Conservation (phyloP, 2,329 filamentous ascomycete species). For the Phialophora verrucosa region DNA sequence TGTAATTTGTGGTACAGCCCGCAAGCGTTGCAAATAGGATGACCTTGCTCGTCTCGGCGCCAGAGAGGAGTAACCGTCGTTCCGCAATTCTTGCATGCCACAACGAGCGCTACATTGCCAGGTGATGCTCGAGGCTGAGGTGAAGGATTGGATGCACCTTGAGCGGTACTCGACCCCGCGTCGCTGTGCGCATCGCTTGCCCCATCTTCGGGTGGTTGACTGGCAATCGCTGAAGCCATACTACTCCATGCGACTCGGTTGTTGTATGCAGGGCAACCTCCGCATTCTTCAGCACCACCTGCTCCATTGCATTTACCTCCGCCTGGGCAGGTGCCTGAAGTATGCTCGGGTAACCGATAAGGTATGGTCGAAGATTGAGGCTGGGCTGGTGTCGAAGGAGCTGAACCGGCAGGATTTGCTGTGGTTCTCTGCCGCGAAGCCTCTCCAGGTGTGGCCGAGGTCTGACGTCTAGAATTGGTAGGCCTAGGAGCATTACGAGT, state of each 20-base stretch:
- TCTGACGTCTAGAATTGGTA: constrained; percentile 82
- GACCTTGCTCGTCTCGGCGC: constrained; percentile 90
- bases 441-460: constrained; percentile 43
- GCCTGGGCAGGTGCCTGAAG: constrained; percentile 89
- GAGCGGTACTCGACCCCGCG: constrained; percentile 18
- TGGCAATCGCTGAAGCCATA: constrained; percentile 24
- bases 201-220: constrained; percentile 4
- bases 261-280: constrained; percentile 96
- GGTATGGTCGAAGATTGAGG: constrained; percentile 27
- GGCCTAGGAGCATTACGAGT: constrained; percentile 89
- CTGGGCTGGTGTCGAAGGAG: constrained; percentile 44
- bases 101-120: constrained; percentile 62
- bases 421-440: constrained; percentile 28
- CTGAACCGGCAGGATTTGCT: constrained; percentile 34
- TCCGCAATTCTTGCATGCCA: constrained; percentile 94
- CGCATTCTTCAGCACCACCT: constrained; percentile 91
- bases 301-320: constrained; percentile 96
- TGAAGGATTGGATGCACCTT: constrained; percentile 14
- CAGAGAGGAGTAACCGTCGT: constrained; percentile 96
- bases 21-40: constrained; percentile 98
- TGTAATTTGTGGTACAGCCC: constrained; percentile 97
- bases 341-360: constrained; percentile 39
- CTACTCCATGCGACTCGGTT: constrained; percentile 73
- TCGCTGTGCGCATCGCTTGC: constrained; percentile 22
- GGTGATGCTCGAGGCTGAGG: constrained; percentile 22